phyloP scores from a whole-genome alignment of 805 yeast genomes.

The Kluyveromyces nonfermentans region DNA sequence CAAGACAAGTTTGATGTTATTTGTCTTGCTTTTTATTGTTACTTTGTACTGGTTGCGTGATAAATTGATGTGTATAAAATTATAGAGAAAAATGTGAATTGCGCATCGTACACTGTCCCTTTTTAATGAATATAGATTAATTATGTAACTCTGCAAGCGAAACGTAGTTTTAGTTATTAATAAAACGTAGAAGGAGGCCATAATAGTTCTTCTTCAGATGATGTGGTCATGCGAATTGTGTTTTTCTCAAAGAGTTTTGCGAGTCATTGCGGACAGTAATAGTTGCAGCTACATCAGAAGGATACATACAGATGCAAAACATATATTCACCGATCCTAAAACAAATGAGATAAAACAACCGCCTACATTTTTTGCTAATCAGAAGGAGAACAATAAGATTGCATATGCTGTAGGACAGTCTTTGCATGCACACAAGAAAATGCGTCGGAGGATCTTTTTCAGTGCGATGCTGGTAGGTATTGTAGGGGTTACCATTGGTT shows the following conservation, averaged over 20 bases:
- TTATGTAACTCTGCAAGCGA: no score
- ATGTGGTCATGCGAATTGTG: background rate
- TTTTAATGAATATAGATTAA: no score
- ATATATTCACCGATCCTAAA: constrained; percentile 13
- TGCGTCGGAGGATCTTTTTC: constrained; percentile 11
- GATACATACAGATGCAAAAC: constrained; percentile 10
- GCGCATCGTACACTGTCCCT: no score
- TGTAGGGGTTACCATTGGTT: constrained; percentile 19
- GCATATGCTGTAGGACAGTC: constrained; percentile 13
- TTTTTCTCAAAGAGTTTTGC: background rate
- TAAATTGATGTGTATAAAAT: no score
- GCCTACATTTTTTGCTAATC: constrained; percentile 16
- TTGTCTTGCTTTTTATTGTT: no score
- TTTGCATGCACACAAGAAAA: constrained; percentile 14
- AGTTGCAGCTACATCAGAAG: background rate
- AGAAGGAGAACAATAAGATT: constrained; percentile 2
- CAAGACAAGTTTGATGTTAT: background rate
- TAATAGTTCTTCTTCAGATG: background rate
- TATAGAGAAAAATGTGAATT: no score
- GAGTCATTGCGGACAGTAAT: background rate
- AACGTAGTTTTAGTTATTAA: no score
- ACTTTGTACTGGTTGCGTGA: no score
- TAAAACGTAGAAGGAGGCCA: no score
- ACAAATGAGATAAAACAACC: constrained; percentile 9
- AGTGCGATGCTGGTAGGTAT: constrained; percentile 10